These are phyloP conservation scores for Primulina huaijiensis DNA, from an alignment of 257 asterid genomes.

Conservation along the genomic window DNA sequence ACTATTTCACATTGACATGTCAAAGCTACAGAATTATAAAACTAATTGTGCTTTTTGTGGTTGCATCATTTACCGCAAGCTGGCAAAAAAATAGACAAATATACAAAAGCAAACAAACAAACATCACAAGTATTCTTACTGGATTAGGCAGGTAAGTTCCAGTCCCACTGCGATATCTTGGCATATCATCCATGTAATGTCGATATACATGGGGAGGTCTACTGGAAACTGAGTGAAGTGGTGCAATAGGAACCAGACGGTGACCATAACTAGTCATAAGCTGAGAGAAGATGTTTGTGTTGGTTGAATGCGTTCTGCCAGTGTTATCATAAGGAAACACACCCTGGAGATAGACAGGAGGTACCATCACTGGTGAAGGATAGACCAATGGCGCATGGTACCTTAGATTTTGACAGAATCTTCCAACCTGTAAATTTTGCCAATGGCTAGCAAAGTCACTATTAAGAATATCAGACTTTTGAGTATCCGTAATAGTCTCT, in stretches of 20 bases:
- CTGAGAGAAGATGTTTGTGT: slow-evolving; percentile 61
- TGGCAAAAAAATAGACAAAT: slow-evolving; percentile 12
- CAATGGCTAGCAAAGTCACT: slow-evolving; percentile 92
- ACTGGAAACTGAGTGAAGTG: slow-evolving; percentile 59
- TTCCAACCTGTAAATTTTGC: slow-evolving; percentile 85
- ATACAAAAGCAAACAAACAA: slow-evolving; percentile 5
- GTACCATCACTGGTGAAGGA: slow-evolving; percentile 82
- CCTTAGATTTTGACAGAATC: slow-evolving; percentile 77
- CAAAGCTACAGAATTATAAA: background rate
- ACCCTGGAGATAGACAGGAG: slow-evolving; percentile 78
- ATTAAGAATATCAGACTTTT: slow-evolving; percentile 71
- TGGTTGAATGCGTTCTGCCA: slow-evolving; percentile 67
- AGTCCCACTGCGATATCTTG: slow-evolving; percentile 88
- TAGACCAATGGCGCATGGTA: slow-evolving; percentile 49
- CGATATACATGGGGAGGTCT: slow-evolving; percentile 71
- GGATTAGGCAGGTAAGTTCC: slow-evolving; percentile 98
- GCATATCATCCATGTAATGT: slow-evolving; percentile 63
- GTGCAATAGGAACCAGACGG: slow-evolving; percentile 62
- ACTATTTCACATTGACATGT: background rate
- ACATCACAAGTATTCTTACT: slow-evolving; percentile 49
- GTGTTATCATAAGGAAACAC: slow-evolving; percentile 75
- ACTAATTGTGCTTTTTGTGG: background rate
- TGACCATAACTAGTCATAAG: slow-evolving; percentile 67
- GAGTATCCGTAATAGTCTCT: slow-evolving; percentile 40
- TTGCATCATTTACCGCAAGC: slow-evolving; percentile 8